Base-by-base conservation (phyloP, 306 rosid species). In the Fagus crenata region DNA sequence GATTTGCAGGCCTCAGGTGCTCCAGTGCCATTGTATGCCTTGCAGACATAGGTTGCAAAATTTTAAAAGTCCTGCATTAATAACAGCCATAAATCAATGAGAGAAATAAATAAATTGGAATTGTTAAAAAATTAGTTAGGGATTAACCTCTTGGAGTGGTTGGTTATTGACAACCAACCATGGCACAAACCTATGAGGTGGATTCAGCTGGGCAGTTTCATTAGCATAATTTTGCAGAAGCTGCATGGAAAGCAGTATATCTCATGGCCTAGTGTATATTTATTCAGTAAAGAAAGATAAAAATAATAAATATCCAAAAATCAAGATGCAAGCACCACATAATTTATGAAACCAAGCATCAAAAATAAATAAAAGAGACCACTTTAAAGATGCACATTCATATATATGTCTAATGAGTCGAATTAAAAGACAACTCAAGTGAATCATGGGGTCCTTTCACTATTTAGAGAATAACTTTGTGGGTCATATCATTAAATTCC, bases 111-210 rank as follows among this genome's bases (percentile, higher is more conserved):
- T 7, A 13, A 46, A 3, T 1, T 46, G 12, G 31, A 8, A 63
- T 22, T 39, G 73, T 7, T 11, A n/a, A 31, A 14, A 37, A 43
- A 39, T 15, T 65, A 39, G 14, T 15, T 65, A 74, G 63, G 46
- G 37, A 73, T 75, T 77, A 49, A 90, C 93, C 31, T 82, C 60
- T 81, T 74, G 82, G 40, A 90, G 69, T 42, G 93, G 87, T 43
- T 85, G 80, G 63, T 90, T 79, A 78, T 87, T 85, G 75, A 87
- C 90, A 51, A 87, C 67, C 74, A 90, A 84, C 96, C 96, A 89
- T 61, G 96, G 96, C 43, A 87, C 72, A 78, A 74, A 75, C 65
- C 73, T 56, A 73, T 7, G 81, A 69, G 79, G 85, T 59, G 91
- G 93, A n/a, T 42, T 17, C 32, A 89, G 89, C 33, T 75, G 78